A percentile compares a stretch with the other conserved stretches of the same genome.
These are phyloP conservation scores for Plantago ovata DNA, from an alignment of 257 asterid genomes.

Conservation along the genomic window DNA sequence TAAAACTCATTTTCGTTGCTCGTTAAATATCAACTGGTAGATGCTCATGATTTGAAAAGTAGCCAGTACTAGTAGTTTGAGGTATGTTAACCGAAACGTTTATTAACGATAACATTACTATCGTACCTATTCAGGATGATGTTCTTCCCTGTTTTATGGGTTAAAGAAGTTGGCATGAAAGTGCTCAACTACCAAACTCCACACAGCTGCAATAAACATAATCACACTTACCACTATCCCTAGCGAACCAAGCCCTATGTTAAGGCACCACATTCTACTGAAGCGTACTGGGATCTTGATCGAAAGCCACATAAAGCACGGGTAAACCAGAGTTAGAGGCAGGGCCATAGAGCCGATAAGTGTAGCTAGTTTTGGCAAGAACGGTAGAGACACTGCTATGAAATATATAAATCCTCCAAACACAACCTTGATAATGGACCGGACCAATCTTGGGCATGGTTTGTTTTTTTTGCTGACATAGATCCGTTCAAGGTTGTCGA, in stretches of 20 bases:
- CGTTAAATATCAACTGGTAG: too few relatives aligned
- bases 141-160: too few relatives aligned
- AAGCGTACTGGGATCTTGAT: conserved; percentile 37
- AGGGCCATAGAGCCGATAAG: conserved; percentile 49
- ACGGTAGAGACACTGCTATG: conserved; percentile 53
- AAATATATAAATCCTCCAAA: conserved; percentile 57
- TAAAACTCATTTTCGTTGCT: too few relatives aligned
- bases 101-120: too few relatives aligned
- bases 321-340: conserved; percentile 52
- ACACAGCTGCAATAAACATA: conserved; percentile 34
- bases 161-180: conserved; percentile 64
- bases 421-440: conserved; percentile 34
- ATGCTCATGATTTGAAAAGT: too few relatives aligned
- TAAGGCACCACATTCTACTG: conserved; percentile 44
- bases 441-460: conserved; percentile 53
- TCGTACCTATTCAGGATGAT: too few relatives aligned
- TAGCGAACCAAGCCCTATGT: conserved; percentile 38
- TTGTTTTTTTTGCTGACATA: conserved; percentile 37
- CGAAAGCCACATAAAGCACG: conserved; percentile 70
- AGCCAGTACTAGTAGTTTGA: too few relatives aligned
- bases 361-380: conserved; percentile 44
- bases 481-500: conserved; percentile 57
- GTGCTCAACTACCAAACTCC: conserved; percentile 45
- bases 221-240: conserved; percentile 32
- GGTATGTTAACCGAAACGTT: too few relatives aligned